Evolutionary conservation across 768 basidiomycete genomes (phyloP).

Genomic region (Psilocybe sp.): DNA sequence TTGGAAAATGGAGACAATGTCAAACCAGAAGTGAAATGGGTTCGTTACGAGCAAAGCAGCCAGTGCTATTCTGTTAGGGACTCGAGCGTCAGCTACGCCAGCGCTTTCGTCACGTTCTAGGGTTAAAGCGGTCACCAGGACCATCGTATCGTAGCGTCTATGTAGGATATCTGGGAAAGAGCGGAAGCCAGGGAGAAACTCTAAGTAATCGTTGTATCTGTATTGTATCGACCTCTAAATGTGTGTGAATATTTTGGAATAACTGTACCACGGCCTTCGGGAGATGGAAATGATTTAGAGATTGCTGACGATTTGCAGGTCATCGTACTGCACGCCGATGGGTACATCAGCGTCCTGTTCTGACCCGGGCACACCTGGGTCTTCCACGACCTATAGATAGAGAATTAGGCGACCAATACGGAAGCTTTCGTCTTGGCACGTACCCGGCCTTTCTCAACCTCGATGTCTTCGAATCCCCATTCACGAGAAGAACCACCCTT

Average conservation of each 20-base stretch:
- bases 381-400: constrained; percentile 57
- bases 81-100: constrained; percentile 96
- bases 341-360: constrained; percentile 56
- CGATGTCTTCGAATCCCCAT: constrained; percentile 81
- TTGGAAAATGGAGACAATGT: constrained; percentile 43
- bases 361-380: constrained; percentile 66
- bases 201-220: neutral
- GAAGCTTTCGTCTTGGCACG: constrained; percentile 12
- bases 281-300: constrained; percentile 22
- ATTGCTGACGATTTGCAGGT: constrained; percentile 27
- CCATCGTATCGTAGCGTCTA: constrained; percentile 7
- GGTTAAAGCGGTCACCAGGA: neutral
- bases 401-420: neutral
- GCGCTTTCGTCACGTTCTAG: constrained; percentile 75
- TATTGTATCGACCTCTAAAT: neutral
- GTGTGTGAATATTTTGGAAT: too few species aligned
- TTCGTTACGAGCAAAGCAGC: constrained; percentile 92
- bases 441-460: constrained; percentile 61
- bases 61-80: constrained; percentile 63
- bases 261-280: neutral
- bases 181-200: too few species aligned
- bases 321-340: constrained; percentile 14
- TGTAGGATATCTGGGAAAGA: neutral
- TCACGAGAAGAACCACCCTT: constrained; percentile 59
- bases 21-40: constrained; percentile 64